phyloP scores from a whole-genome alignment of 108 stramenopile genomes.

The Nitzschia putrida region DNA sequence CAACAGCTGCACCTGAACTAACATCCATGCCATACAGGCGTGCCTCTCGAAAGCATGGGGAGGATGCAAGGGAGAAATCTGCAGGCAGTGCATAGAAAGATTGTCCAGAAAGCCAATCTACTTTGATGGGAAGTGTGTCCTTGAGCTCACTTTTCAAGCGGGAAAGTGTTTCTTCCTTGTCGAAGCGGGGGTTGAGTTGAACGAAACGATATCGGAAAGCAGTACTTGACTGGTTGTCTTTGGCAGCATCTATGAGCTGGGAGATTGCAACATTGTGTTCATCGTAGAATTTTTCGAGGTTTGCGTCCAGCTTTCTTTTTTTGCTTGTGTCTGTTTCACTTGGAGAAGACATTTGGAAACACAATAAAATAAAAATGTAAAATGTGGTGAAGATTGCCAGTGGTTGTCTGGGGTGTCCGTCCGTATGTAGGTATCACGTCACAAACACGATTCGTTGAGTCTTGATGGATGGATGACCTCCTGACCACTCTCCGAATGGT shows the following conservation, averaged over 20 bases:
- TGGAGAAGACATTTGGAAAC: too few relatives aligned
- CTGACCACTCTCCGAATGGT: too few relatives aligned
- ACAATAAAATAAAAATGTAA: too few relatives aligned
- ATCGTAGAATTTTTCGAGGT: conserved; percentile 39
- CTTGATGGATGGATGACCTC: too few relatives aligned
- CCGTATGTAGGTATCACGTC: too few relatives aligned
- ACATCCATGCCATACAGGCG: conserved; percentile 90
- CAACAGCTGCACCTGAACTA: conserved; percentile 84
- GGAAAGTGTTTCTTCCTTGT: conserved; percentile 56
- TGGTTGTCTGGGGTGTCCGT: too few relatives aligned
- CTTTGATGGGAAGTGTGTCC: conserved; percentile 23
- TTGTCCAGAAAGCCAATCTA: conserved; percentile 60
- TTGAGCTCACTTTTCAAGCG: conserved; percentile 25
- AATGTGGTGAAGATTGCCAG: too few relatives aligned
- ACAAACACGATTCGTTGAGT: too few relatives aligned
- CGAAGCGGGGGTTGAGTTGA: conserved; percentile 72
- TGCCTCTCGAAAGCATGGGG: conserved; percentile 63
- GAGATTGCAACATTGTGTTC: conserved; percentile 31
- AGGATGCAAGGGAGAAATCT: conserved; percentile 54
- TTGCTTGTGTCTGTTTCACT: neutral
- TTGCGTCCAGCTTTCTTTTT: neutral
- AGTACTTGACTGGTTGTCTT: neutral
- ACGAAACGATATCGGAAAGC: conserved; percentile 48
- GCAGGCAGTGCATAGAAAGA: conserved; percentile 75
- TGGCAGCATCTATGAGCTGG: neutral